Percentiles rank a stretch among this genome's conserved stretches.
These are phyloP conservation scores for Samsoniella hepiali DNA, from an alignment of 2,329 filamentous ascomycete species.

Conservation along the genomic window DNA sequence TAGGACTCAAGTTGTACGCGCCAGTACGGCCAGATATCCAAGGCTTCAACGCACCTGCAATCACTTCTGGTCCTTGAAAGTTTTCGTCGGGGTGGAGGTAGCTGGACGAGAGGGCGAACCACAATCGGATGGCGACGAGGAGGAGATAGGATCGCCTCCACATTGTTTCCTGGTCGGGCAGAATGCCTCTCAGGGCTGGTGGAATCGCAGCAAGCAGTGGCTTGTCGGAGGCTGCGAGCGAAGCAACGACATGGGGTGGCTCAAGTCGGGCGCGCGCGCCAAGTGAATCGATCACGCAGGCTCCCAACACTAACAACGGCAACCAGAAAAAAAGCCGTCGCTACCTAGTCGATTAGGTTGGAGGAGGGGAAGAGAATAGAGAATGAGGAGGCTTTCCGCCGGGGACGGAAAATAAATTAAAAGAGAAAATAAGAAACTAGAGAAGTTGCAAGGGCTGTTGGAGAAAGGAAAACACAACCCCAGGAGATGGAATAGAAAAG, in stretches of 20 bases:
- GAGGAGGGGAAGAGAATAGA: not conserved
- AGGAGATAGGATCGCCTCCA: conserved; percentile 88
- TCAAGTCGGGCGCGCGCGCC: conserved; percentile 12
- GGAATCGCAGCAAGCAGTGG: conserved; percentile 24
- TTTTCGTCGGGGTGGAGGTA: conserved; percentile 99
- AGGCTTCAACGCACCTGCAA: conserved; percentile 68
- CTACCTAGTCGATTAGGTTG: conserved; percentile 5
- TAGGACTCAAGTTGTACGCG: not conserved
- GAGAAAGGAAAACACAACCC: not conserved
- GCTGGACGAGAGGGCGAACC: conserved; percentile 90
- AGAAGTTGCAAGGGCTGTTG: not conserved
- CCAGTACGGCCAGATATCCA: not conserved
- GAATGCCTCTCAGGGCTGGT: conserved; percentile 17
- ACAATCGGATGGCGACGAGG: conserved; percentile 81
- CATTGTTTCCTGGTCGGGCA: conserved; percentile 50
- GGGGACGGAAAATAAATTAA: not conserved
- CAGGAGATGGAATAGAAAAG: conserved; percentile 11
- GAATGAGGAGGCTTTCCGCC: not conserved
- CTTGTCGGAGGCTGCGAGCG: conserved; percentile 24
- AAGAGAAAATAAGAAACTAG: conserved; percentile 1
- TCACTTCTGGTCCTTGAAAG: conserved; percentile 96
- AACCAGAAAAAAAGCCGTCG: not conserved
- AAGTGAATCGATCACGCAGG: conserved; percentile 9
- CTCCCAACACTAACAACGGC: not conserved
- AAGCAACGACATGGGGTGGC: conserved; percentile 20